These are phyloP conservation scores for Cutaneotrichosporon sp. DNA, from an alignment of 1,284 basidiomycete genomes.

Conservation along the genomic window DNA sequence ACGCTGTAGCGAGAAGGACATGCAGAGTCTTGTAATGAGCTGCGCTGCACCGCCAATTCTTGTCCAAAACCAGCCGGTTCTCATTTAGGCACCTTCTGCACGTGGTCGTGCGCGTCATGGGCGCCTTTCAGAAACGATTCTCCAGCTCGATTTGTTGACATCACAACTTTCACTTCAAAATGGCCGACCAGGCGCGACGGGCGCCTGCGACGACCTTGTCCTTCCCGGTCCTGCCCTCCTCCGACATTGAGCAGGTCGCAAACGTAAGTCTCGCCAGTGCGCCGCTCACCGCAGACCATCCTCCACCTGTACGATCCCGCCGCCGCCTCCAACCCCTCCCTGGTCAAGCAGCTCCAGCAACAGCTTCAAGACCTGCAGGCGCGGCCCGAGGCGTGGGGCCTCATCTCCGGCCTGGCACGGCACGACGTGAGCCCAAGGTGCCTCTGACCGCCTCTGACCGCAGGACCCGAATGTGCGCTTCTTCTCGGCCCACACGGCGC, in stretches of 20 bases:
- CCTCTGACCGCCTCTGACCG: not conserved
- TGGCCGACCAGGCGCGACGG: not conserved
- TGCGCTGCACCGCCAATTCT: no score
- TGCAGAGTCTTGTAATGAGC: no score
- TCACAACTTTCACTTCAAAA: not conserved
- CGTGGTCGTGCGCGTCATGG: no score
- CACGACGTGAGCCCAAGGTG: conserved; percentile 34
- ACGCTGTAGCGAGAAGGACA: no score
- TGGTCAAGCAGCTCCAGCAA: conserved; percentile 41
- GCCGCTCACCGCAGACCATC: conserved; percentile 32
- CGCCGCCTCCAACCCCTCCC: conserved; percentile 32
- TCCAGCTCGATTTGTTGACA: not conserved
- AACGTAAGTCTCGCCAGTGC: conserved; percentile 19
- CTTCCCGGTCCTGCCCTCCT: conserved; percentile 33
- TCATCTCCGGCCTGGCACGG: conserved; percentile 42
- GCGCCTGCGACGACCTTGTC: conserved; percentile 4
- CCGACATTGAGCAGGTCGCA: conserved; percentile 37
- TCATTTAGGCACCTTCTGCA: no score
- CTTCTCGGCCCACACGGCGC: conserved; percentile 83
- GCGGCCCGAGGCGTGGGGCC: conserved; percentile 45
- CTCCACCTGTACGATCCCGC: conserved; percentile 38
- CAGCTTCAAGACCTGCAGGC: conserved; percentile 45
- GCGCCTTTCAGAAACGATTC: not conserved
- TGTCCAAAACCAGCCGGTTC: no score
- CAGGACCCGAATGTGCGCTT: conserved; percentile 75